Evolutionary conservation across 2,329 filamentous ascomycete species (phyloP).

Genomic region (Chaetothyriales sp.): DNA sequence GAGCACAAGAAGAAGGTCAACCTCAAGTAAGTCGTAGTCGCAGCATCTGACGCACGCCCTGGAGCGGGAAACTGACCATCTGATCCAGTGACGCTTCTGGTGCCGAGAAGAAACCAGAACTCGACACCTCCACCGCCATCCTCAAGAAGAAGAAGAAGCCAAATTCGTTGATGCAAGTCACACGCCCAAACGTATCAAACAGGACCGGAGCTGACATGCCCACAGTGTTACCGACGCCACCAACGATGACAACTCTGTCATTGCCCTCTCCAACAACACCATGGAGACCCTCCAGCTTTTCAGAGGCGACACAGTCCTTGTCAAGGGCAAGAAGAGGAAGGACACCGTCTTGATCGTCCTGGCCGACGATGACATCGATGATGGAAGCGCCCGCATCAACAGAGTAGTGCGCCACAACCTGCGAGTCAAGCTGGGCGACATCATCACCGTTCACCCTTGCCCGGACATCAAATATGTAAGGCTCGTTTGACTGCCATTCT

Average conservation of each 20-base stretch:
- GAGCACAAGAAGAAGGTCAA: conserved; percentile 72
- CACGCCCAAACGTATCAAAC: neutral
- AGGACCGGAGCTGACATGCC: conserved; percentile 12
- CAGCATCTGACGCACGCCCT: conserved; percentile 10
- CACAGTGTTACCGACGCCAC: conserved; percentile 87
- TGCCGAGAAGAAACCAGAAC: conserved; percentile 73
- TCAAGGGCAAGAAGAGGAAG: conserved; percentile 99
- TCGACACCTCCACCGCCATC: conserved; percentile 89
- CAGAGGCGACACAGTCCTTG: conserved; percentile 93
- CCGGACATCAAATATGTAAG: conserved; percentile 99
- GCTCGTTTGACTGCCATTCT: conserved; percentile 18
- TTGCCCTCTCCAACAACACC: conserved; percentile 92
- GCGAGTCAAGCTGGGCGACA: conserved; percentile 94
- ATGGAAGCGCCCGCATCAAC: conserved; percentile 94
- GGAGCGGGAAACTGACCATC: conserved; percentile 6
- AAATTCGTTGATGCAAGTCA: conserved; percentile 82
- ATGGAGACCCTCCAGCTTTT: conserved; percentile 98
- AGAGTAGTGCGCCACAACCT: conserved; percentile 97
- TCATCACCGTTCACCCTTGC: conserved; percentile 93
- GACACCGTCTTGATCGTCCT: conserved; percentile 96
- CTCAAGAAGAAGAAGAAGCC: conserved; percentile 99
- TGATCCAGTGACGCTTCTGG: conserved; percentile 66
- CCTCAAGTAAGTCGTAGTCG: conserved; percentile 50
- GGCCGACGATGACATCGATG: conserved; percentile 93
- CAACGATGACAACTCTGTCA: conserved; percentile 99